Conservation (phyloP, 108 stramenopile species). For the Aurantiochytrium sp. region DNA sequence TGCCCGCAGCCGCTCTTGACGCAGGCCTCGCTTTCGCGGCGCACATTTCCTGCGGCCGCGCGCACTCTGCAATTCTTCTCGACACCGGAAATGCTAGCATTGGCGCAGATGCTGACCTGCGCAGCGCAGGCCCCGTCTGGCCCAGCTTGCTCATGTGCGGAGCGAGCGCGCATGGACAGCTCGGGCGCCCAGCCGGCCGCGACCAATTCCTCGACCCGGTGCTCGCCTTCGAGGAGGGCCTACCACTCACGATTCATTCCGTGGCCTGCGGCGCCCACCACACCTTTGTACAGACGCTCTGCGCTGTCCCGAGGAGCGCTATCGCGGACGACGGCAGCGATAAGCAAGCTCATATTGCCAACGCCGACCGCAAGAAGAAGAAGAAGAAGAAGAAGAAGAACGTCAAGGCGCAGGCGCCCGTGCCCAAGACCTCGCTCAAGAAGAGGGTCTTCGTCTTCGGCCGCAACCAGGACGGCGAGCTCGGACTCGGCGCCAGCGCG, state of each 20-base stretch:
- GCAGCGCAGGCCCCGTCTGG: neutral
- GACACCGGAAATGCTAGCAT: neutral
- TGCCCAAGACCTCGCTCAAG: neutral
- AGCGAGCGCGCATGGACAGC: neutral
- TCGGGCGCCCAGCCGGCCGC: neutral
- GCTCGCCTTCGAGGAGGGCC: neutral
- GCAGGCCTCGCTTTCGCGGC: neutral
- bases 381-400: too few relatives aligned
- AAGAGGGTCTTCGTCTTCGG: neutral
- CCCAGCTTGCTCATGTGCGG: neutral
- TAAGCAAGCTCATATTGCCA: too few relatives aligned
- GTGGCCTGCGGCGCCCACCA: neutral
- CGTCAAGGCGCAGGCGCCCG: too few relatives aligned
- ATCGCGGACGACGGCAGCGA: too few relatives aligned
- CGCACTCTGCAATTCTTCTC: neutral
- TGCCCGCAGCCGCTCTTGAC: neutral
- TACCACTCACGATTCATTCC: neutral
- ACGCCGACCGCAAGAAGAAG: too few relatives aligned
- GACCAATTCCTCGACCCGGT: neutral
- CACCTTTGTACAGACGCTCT: neutral
- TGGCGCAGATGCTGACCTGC: neutral
- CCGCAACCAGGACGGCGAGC: neutral
- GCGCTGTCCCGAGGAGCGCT: neutral
- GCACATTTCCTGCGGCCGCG: neutral
- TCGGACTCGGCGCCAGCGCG: neutral